phyloP scores from a whole-genome alignment of 75 land plant species.

The Cupressus sempervirens region DNA sequence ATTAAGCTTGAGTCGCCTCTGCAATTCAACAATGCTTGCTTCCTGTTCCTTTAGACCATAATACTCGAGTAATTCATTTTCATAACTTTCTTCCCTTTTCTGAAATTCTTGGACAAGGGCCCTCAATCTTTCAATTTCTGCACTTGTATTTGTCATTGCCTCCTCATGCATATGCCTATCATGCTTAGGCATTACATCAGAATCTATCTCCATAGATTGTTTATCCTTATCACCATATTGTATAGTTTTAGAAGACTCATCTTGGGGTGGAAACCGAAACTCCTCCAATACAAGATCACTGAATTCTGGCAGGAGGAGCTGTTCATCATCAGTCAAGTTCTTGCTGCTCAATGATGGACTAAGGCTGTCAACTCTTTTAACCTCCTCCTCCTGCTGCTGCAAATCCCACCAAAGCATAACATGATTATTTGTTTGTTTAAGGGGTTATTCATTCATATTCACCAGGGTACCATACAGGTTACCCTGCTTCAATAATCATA shows the following conservation, averaged over 20 bases:
- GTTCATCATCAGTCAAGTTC: constrained; percentile 31
- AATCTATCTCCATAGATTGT: background rate
- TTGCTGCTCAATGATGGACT: constrained; percentile 30
- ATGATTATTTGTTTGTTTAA: background rate
- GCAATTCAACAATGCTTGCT: constrained; percentile 49
- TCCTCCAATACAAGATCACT: constrained; percentile 49
- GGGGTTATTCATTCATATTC: background rate
- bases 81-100: constrained; percentile 66
- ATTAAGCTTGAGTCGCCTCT: constrained; percentile 58
- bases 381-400: constrained; percentile 22
- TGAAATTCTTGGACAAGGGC: constrained; percentile 44
- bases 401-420: background rate
- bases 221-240: background rate
- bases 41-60: constrained; percentile 87
- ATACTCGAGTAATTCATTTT: constrained; percentile 70
- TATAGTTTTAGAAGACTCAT: background rate
- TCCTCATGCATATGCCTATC: constrained; percentile 14
- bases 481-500: background rate
- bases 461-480: background rate
- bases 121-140: constrained; percentile 50
- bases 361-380: constrained; percentile 19
- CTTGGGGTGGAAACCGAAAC: constrained; percentile 16
- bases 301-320: constrained; percentile 68
- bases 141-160: constrained; percentile 25
- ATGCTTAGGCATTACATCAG: constrained; percentile 9